phyloP scores from a whole-genome alignment of 306 rosid genomes.

The Albizia julibrissin region DNA sequence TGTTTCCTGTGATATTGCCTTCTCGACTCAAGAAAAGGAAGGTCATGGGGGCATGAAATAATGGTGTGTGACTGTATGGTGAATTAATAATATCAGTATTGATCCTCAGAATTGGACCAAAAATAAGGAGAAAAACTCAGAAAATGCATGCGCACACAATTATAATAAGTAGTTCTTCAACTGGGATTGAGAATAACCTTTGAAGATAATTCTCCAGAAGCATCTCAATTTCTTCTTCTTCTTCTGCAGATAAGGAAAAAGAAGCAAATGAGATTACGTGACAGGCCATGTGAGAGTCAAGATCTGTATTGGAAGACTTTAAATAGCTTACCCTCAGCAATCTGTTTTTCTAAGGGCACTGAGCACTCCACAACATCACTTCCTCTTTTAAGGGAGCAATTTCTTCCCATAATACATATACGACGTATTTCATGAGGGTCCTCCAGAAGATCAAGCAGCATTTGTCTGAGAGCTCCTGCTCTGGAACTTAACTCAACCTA shows the following conservation, averaged over 20 bases:
- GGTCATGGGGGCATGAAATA: slow-evolving; percentile 3
- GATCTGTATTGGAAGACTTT: slow-evolving; percentile 12
- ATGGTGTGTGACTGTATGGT: neutral
- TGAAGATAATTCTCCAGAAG: slow-evolving; percentile 98
- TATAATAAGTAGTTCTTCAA: slow-evolving; percentile 12
- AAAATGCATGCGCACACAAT: neutral
- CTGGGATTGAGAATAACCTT: slow-evolving; percentile 62
- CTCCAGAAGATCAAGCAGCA: slow-evolving; percentile 95
- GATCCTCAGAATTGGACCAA: slow-evolving; percentile 13
- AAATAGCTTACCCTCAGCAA: slow-evolving; percentile 73
- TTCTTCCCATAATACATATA: slow-evolving; percentile 94
- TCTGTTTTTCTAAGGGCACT: slow-evolving; percentile 78
- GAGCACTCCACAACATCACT: slow-evolving; percentile 69
- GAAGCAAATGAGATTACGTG: slow-evolving; percentile 22
- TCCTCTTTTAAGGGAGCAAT: slow-evolving; percentile 70
- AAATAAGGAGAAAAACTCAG: slow-evolving; percentile 2
- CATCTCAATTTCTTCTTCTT: slow-evolving; percentile 99
- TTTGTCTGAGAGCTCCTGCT: slow-evolving; percentile 95
- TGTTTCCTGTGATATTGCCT: slow-evolving; percentile 2
- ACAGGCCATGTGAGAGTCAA: slow-evolving; percentile 2
- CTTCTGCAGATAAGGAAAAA: slow-evolving; percentile 66
- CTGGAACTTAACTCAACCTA: slow-evolving; percentile 97
- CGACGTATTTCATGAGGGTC: slow-evolving; percentile 91
- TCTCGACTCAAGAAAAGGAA: slow-evolving; percentile 18
- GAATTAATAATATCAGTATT: neutral